Evolutionary conservation across 2,329 filamentous ascomycete species (phyloP).

Genomic region (Rugonectria rugulosa): DNA sequence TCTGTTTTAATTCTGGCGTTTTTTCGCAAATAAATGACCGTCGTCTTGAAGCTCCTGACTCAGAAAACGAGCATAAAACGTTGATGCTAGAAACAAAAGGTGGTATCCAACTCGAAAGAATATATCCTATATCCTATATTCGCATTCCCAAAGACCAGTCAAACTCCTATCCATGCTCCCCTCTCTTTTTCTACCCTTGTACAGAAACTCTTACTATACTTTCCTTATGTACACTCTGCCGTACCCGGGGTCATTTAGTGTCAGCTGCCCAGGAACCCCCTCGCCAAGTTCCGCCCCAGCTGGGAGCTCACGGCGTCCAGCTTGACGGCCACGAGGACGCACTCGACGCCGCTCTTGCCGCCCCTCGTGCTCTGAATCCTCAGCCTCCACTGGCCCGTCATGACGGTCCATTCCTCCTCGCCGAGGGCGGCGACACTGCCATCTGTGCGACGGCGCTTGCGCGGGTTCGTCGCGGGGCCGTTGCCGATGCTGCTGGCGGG

Average conservation of each 20-base stretch:
- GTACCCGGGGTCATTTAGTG: background rate
- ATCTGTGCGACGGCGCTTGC: constrained; percentile 57
- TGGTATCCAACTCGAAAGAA: constrained; percentile 16
- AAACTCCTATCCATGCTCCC: constrained; percentile 6
- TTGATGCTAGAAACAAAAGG: background rate
- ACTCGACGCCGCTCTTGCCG: constrained; percentile 67
- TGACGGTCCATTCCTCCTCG: constrained; percentile 67
- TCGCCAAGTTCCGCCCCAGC: constrained; percentile 68
- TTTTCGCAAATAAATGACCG: background rate
- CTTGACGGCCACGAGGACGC: constrained; percentile 78
- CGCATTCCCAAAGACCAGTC: constrained; percentile 2
- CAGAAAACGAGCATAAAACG: too few relatives aligned
- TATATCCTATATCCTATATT: constrained; percentile 6
- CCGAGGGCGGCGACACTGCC: constrained; percentile 35
- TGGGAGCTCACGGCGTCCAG: constrained; percentile 76
- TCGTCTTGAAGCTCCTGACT: too few relatives aligned
- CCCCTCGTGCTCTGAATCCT: constrained; percentile 63
- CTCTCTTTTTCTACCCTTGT: background rate
- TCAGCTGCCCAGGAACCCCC: constrained; percentile 64
- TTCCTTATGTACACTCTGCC: background rate
- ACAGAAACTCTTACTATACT: background rate
- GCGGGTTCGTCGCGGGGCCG: constrained; percentile 41
- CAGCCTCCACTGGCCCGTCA: constrained; percentile 75
- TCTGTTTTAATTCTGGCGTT: background rate
- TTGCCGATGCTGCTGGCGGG: constrained; percentile 36